Base-by-base conservation (phyloP, 2,329 filamentous ascomycete species). In the Ophiocordyceps camponoti-rufipedis region DNA sequence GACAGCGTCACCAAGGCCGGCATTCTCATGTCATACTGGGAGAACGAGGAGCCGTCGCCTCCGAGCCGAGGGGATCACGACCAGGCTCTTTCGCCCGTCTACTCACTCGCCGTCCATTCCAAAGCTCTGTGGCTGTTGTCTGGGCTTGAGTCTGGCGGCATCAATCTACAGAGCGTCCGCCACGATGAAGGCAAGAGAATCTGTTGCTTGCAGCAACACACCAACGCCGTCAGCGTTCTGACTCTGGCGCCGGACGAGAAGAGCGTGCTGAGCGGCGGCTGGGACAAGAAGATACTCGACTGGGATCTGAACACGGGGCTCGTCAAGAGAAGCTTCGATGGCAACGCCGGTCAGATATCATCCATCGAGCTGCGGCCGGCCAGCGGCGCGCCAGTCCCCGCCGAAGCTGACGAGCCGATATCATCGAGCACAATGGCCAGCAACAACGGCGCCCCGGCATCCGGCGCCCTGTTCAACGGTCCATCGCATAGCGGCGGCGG, bases 1-100 rank as follows among this genome's bases (percentile, higher is more conserved):
- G 91, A 98, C 59, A 94, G 85, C 54, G 91, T 98, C 41, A 85
- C 86, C 46, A 98, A 98, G 62, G 88, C 89, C 2, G 91, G 88
- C 1, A 85, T 94, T 6, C 66, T 96, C 44, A 80, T 95, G 74
- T 94, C 85, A 44, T 98, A 98, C 61, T 98, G 91, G 91, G 91
- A 95, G 61, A 98, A 96, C 55, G 88, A 95, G 59, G 89, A 98
- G 58, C 75, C 78, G 2, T 52, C 64, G 3, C 58, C 56, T 1
- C 60, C 63, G 0, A 61, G 62, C 5, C 61, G 65, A 33, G 60
- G 67, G 13, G 66, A 68, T 12, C 66, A 82, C 43, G 80, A 85
- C 3, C 65, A 75, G 23, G 64, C 74, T 5, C 63, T 89, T n/a
- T 94, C 86, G 10, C 87, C 91, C 0, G 89, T 98, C 0, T 98